phyloP scores from a whole-genome alignment of 345 rosid species.

The Rhizophora mangle region DNA sequence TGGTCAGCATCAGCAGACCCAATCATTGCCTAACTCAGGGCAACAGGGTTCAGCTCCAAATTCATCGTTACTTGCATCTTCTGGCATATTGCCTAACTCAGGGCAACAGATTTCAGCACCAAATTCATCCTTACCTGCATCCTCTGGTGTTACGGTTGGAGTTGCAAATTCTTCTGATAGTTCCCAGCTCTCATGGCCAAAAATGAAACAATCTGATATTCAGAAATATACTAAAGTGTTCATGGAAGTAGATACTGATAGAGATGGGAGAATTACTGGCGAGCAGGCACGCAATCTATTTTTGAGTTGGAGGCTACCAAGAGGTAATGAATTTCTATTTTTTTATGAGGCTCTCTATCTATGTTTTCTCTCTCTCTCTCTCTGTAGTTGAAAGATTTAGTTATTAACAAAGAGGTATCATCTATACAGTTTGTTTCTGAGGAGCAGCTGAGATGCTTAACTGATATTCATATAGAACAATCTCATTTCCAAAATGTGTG shows the following conservation, averaged over 20 bases:
- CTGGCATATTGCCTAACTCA: slow-evolving; percentile 46
- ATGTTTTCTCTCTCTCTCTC: background rate
- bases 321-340: slow-evolving; percentile 52
- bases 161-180: slow-evolving; percentile 51
- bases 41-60: slow-evolving; percentile 54
- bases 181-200: slow-evolving; percentile 72
- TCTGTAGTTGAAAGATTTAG: background rate
- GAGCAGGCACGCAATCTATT: slow-evolving; percentile 91
- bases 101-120: slow-evolving; percentile 55
- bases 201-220: slow-evolving; percentile 83
- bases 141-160: slow-evolving; percentile 48
- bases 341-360: background rate
- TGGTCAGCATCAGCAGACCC: slow-evolving; percentile 47
- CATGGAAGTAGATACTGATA: slow-evolving; percentile 86
- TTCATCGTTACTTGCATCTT: slow-evolving; percentile 43
- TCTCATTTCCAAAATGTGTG: background rate
- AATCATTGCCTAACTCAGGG: slow-evolving; percentile 42
- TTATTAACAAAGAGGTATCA: background rate
- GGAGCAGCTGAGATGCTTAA: background rate
- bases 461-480: background rate
- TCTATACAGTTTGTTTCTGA: background rate
- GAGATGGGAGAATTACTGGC: slow-evolving; percentile 94
- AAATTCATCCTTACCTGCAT: slow-evolving; percentile 43
- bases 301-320: slow-evolving; percentile 94
- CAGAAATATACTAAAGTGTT: slow-evolving; percentile 89